A percentile compares a stretch with the other conserved stretches of the same genome.
Evolutionary conservation across 2,329 filamentous ascomycete genomes (phyloP).

Genomic region (Nothophoma quercina): DNA sequence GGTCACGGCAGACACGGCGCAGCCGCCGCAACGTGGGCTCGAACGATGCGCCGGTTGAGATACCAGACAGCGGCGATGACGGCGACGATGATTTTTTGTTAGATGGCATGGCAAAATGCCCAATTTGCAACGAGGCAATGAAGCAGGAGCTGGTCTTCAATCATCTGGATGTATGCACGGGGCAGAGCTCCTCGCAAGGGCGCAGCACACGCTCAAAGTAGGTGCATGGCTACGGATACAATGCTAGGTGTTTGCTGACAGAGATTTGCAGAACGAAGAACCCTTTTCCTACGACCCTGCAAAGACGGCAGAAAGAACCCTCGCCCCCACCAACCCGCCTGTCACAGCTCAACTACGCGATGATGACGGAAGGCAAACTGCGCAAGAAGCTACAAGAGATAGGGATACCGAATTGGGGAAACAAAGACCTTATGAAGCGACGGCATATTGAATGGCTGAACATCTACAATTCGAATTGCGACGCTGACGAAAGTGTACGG

Average conservation of each 20-base stretch:
- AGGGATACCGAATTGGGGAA: constrained; percentile 76
- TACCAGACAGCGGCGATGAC: constrained; percentile 51
- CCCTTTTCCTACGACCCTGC: constrained; percentile 31
- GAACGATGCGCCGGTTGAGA: constrained; percentile 42
- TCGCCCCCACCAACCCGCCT: constrained; percentile 57
- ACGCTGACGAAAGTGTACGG: constrained; percentile 70
- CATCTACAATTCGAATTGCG: constrained; percentile 96
- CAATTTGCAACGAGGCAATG: constrained; percentile 81
- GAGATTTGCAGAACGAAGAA: constrained; percentile 26
- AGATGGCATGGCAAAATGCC: constrained; percentile 82
- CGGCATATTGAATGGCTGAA: constrained; percentile 95
- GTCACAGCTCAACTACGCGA: constrained; percentile 82
- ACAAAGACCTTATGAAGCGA: constrained; percentile 73
- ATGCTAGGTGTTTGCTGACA: constrained; percentile 15
- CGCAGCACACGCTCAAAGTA: constrained; percentile 44
- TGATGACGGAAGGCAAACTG: constrained; percentile 80
- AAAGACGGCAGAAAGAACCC: constrained; percentile 43
- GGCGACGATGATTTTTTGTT: constrained; percentile 54
- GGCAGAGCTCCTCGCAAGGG: constrained; percentile 38
- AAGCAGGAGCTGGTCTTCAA: constrained; percentile 77
- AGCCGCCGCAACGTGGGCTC: constrained; percentile 44
- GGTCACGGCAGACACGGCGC: constrained; percentile 49
- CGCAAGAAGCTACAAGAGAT: constrained; percentile 83
- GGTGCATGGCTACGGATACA: constrained; percentile 10
- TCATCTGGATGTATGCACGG: constrained; percentile 77